Conservation (phyloP, 1,284 basidiomycete species). For the Agroathelia rolfsii region DNA sequence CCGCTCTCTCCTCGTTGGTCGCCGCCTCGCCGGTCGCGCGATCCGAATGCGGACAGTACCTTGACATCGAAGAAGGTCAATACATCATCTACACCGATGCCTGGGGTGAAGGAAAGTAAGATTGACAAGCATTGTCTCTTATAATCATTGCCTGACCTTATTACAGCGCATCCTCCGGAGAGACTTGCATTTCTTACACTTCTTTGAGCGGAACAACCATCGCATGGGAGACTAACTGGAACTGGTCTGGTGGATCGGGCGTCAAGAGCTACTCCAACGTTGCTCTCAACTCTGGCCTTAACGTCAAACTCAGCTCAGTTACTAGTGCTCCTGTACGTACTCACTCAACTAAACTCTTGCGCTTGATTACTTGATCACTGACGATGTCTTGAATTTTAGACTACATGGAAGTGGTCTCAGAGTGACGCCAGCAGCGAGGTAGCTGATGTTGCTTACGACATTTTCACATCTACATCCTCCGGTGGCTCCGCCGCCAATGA, state of each 20-base stretch:
- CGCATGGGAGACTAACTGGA: slow-evolving; percentile 45
- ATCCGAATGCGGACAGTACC: slow-evolving; percentile 49
- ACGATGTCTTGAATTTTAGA: too few species aligned
- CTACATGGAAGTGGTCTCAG: slow-evolving; percentile 35
- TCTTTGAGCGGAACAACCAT: slow-evolving; percentile 35
- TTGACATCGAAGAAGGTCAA: slow-evolving; percentile 29
- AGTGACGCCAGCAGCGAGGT: slow-evolving; percentile 23
- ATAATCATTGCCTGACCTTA: too few species aligned
- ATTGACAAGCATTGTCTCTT: too few species aligned
- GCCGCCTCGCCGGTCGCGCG: too few species aligned
- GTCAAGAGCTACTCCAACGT: slow-evolving; percentile 59
- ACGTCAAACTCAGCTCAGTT: slow-evolving; percentile 44
- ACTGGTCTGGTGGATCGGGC: slow-evolving; percentile 39
- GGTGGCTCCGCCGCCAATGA: slow-evolving; percentile 46
- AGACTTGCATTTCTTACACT: slow-evolving; percentile 41
- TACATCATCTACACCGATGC: slow-evolving; percentile 43
- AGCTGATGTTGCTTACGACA: slow-evolving; percentile 50
- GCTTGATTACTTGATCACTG: too few species aligned
- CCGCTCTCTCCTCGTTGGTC: too few species aligned
- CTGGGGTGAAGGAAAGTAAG: too few species aligned
- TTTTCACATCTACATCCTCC: slow-evolving; percentile 46
- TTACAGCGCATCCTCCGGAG: slow-evolving; percentile 35
- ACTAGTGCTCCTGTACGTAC: slow-evolving; percentile 42
- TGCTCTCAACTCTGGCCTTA: slow-evolving; percentile 38
- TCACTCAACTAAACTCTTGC: too few species aligned